phyloP scores from a whole-genome alignment of 495 filamentous ascomycete species.

The Eremomyces bilateralis region DNA sequence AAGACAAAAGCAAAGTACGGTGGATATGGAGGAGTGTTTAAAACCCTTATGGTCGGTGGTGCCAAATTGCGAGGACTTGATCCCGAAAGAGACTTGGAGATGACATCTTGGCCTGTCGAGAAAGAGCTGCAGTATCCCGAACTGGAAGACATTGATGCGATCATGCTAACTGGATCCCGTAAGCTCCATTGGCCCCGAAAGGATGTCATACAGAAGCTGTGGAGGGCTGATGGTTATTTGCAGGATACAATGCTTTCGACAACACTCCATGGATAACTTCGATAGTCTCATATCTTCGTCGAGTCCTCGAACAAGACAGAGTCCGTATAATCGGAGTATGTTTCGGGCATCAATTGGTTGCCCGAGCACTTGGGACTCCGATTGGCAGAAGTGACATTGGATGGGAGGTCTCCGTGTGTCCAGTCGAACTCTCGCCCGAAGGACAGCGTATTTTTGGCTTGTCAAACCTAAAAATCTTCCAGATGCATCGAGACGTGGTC shows the following conservation, averaged over 20 bases:
- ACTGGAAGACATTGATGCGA: constrained; percentile 52
- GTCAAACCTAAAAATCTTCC: constrained; percentile 42
- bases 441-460: constrained; percentile 29
- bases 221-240: constrained; percentile 3
- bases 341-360: constrained; percentile 84
- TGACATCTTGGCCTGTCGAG: constrained; percentile 50
- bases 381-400: constrained; percentile 44
- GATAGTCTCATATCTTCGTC: constrained; percentile 46
- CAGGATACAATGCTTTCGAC: constrained; percentile 40
- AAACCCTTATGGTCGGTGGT: constrained; percentile 30
- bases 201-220: neutral
- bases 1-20: constrained; percentile 37
- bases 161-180: constrained; percentile 60
- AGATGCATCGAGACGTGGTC: constrained; percentile 84
- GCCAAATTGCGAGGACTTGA: constrained; percentile 23
- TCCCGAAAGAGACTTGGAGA: constrained; percentile 24
- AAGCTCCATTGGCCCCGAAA: constrained; percentile 5
- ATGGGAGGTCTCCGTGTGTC: constrained; percentile 65
- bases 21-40: constrained; percentile 55
- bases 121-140: constrained; percentile 37
- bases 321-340: constrained; percentile 62
- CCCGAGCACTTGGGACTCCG: constrained; percentile 44
- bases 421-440: constrained; percentile 42
- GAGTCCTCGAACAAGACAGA: constrained; percentile 31
- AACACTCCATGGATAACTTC: constrained; percentile 53